A percentile compares a stretch with the other conserved stretches of the same genome.
phyloP scores from a whole-genome alignment of 2,329 filamentous ascomycete genomes.

The Epichloe gansuensis region DNA sequence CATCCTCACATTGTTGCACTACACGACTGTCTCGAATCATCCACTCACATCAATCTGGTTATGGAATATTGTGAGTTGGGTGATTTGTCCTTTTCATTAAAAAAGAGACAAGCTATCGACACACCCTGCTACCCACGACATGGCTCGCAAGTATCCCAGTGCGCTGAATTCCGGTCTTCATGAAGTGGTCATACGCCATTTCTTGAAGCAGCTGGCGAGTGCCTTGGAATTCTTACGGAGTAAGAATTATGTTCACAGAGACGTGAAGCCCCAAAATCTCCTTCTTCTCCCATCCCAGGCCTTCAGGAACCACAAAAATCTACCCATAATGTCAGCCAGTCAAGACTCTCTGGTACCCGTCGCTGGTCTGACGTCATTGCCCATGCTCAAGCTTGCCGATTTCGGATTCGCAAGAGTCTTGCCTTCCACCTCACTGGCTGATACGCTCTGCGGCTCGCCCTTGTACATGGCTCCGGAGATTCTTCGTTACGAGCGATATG shows the following conservation, averaged over 20 bases:
- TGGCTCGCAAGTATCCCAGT: conserved; percentile 89
- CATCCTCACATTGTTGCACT: conserved; percentile 96
- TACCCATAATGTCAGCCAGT: conserved; percentile 62
- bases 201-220: conserved; percentile 87
- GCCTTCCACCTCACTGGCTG: conserved; percentile 80
- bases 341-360: conserved; percentile 71
- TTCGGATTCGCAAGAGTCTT: conserved; percentile 96
- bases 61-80: conserved; percentile 99
- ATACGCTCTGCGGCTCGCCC: conserved; percentile 92
- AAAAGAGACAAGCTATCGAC: conserved; percentile 68
- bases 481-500: conserved; percentile 90
- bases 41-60: conserved; percentile 83
- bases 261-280: conserved; percentile 95
- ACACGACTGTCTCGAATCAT: conserved; percentile 83
- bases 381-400: conserved; percentile 95
- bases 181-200: conserved; percentile 93
- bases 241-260: conserved; percentile 84
- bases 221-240: conserved; percentile 79
- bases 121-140: conserved; percentile 73
- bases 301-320: conserved; percentile 43
- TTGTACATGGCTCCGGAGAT: conserved; percentile 99
- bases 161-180: conserved; percentile 74
- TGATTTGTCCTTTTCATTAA: conserved; percentile 95
- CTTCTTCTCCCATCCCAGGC: conserved; percentile 72
- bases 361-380: conserved; percentile 70